These are phyloP conservation scores for Zarea fungicola DNA, from an alignment of 2,329 filamentous ascomycete genomes.

Conservation along the genomic window DNA sequence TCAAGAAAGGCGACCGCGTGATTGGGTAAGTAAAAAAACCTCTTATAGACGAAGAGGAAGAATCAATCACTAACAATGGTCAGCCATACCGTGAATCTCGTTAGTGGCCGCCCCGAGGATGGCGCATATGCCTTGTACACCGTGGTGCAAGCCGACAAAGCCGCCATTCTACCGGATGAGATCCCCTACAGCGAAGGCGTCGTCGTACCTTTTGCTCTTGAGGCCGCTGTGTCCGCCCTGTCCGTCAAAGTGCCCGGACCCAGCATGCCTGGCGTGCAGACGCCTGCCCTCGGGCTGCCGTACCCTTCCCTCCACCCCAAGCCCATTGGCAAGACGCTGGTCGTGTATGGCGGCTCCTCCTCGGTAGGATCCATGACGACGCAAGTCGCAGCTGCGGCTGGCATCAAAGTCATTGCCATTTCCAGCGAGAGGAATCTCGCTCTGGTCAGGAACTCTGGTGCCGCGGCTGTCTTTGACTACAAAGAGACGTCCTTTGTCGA, in stretches of 20 bases:
- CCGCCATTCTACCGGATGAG: slow-evolving; percentile 23
- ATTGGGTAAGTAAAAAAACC: slow-evolving; percentile 10
- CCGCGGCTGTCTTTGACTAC: slow-evolving; percentile 22
- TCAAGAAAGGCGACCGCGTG: slow-evolving; percentile 25
- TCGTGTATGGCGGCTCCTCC: slow-evolving; percentile 43
- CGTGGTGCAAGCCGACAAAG: slow-evolving; percentile 19
- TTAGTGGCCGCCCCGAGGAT: slow-evolving; percentile 22
- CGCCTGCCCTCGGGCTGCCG: slow-evolving; percentile 22
- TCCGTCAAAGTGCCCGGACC: slow-evolving; percentile 19
- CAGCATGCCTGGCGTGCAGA: slow-evolving; percentile 23
- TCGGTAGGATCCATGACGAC: slow-evolving; percentile 39
- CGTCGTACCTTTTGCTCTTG: slow-evolving; percentile 22
- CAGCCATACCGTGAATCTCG: slow-evolving; percentile 21
- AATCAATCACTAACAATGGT: not conserved
- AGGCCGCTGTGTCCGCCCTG: slow-evolving; percentile 23
- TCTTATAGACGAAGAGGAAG: too few relatives aligned
- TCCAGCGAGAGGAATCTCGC: slow-evolving; percentile 35
- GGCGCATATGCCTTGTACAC: slow-evolving; percentile 23
- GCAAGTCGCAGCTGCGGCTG: slow-evolving; percentile 36
- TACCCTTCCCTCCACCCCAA: slow-evolving; percentile 16
- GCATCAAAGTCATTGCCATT: slow-evolving; percentile 38
- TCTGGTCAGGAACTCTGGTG: slow-evolving; percentile 35
- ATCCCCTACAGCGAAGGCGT: slow-evolving; percentile 18
- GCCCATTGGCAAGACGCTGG: slow-evolving; percentile 18
- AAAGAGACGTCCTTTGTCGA: not conserved